These are phyloP conservation scores for Quercus parvula DNA, from an alignment of 306 rosid species.

Conservation along the genomic window DNA sequence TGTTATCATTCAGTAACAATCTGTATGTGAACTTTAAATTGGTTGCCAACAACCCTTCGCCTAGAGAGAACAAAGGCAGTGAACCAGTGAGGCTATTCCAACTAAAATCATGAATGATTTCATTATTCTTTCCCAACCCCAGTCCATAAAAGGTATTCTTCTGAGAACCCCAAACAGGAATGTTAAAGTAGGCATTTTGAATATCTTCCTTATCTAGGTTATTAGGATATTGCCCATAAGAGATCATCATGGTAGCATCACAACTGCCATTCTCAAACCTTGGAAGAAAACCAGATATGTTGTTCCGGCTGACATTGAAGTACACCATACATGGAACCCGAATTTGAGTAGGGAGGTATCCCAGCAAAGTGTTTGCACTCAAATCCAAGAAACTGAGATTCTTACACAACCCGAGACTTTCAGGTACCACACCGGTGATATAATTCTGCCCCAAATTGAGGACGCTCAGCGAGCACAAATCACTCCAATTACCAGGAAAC, in stretches of 20 bases:
- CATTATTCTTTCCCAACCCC: constrained; percentile 24
- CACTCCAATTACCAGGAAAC: constrained; percentile 47
- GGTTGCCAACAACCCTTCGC: constrained; percentile 17
- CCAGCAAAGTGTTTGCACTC: constrained; percentile 55
- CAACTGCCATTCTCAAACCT: constrained; percentile 36
- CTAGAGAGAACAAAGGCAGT: constrained; percentile 40
- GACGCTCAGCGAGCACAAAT: constrained; percentile 45
- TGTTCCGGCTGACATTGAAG: constrained; percentile 62
- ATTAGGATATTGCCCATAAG: constrained; percentile 15
- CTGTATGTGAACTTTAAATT: constrained; percentile 32
- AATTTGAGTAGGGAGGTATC: constrained; percentile 39
- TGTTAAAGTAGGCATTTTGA: constrained; percentile 23
- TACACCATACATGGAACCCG: constrained; percentile 56
- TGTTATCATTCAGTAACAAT: constrained; percentile 49
- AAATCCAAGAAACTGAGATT: constrained; percentile 60
- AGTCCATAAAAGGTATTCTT: constrained; percentile 19
- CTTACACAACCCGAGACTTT: constrained; percentile 42
- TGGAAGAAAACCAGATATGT: constrained; percentile 43
- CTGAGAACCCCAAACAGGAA: constrained; percentile 33
- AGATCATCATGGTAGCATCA: not conserved
- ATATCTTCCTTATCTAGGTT: constrained; percentile 22
- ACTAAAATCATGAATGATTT: constrained; percentile 47
- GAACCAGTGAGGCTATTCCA: constrained; percentile 40
- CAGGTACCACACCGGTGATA: constrained; percentile 41
- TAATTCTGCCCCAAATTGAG: constrained; percentile 66